phyloP scores from a whole-genome alignment of 2,329 filamentous ascomycete species.

The Aspergillus sp. region DNA sequence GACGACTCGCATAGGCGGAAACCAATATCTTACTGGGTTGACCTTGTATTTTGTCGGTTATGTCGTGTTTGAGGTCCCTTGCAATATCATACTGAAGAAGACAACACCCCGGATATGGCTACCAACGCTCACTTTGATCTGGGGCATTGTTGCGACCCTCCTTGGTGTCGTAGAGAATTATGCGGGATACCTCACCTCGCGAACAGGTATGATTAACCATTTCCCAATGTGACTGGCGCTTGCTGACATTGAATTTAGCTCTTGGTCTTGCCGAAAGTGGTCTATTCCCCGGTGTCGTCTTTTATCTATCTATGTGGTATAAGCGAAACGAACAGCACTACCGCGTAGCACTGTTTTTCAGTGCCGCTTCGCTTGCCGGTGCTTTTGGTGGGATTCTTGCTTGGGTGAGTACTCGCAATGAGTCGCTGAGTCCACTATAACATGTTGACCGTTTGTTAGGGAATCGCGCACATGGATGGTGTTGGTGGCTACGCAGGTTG shows the following conservation, averaged over 20 bases:
- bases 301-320: conserved; percentile 65
- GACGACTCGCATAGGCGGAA: conserved; percentile 26
- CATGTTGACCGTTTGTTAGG: conserved; percentile 29
- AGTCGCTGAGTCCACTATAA: background rate
- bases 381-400: conserved; percentile 64
- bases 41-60: conserved; percentile 42
- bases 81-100: conserved; percentile 42
- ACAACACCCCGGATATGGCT: conserved; percentile 41
- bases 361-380: conserved; percentile 57
- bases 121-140: conserved; percentile 45
- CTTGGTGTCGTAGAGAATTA: conserved; percentile 51
- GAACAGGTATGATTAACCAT: conserved; percentile 34
- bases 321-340: conserved; percentile 59
- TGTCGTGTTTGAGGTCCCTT: conserved; percentile 42
- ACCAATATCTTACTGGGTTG: conserved; percentile 41
- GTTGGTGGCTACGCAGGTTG: conserved; percentile 54
- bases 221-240: background rate
- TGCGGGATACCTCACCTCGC: conserved; percentile 47
- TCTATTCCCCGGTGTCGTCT: conserved; percentile 56
- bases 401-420: conserved; percentile 31
- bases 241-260: conserved; percentile 27
- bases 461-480: conserved; percentile 50
- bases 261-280: conserved; percentile 55
- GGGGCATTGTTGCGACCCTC: conserved; percentile 53
- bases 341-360: conserved; percentile 61